Percentiles rank a stretch among this genome's conserved stretches.
These are phyloP conservation scores for Cryptosporidium meleagridis DNA, from an alignment of 169 alveolate genomes.

Conservation along the genomic window DNA sequence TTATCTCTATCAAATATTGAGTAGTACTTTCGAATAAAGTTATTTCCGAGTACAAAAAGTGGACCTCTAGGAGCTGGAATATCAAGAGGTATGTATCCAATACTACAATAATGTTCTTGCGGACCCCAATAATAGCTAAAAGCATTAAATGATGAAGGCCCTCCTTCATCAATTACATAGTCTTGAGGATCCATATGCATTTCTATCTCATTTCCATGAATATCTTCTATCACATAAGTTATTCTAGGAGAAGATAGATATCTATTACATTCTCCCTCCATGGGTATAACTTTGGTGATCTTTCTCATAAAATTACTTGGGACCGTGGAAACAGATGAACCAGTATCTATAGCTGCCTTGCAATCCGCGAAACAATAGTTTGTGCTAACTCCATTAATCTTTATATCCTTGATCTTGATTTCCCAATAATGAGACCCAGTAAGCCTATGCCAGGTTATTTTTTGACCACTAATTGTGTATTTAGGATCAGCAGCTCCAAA, in stretches of 20 bases:
- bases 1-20: slow-evolving; percentile 87
- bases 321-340: slow-evolving; percentile 80
- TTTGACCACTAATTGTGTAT: slow-evolving; percentile 84
- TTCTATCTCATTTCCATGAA: slow-evolving; percentile 77
- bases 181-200: slow-evolving; percentile 81
- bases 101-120: slow-evolving; percentile 78
- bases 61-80: slow-evolving; percentile 88
- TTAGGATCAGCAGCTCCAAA: slow-evolving; percentile 90
- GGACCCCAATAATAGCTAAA: slow-evolving; percentile 27
- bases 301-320: slow-evolving; percentile 65
- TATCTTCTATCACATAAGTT: slow-evolving; percentile 78
- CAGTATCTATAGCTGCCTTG: slow-evolving; percentile 93
- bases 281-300: slow-evolving; percentile 43
- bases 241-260: slow-evolving; percentile 61
- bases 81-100: slow-evolving; percentile 85
- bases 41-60: slow-evolving; percentile 84
- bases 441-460: slow-evolving; percentile 89
- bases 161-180: slow-evolving; percentile 82
- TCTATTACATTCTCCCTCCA: slow-evolving; percentile 27
- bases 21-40: slow-evolving; percentile 84
- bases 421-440: slow-evolving; percentile 88
- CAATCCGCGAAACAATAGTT: slow-evolving; percentile 77
- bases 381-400: slow-evolving; percentile 80
- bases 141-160: slow-evolving; percentile 70
- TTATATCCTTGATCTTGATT: slow-evolving; percentile 83